Evolutionary conservation across 2,329 filamentous ascomycete species (phyloP).

Genomic region (Fusarium dimerum): DNA sequence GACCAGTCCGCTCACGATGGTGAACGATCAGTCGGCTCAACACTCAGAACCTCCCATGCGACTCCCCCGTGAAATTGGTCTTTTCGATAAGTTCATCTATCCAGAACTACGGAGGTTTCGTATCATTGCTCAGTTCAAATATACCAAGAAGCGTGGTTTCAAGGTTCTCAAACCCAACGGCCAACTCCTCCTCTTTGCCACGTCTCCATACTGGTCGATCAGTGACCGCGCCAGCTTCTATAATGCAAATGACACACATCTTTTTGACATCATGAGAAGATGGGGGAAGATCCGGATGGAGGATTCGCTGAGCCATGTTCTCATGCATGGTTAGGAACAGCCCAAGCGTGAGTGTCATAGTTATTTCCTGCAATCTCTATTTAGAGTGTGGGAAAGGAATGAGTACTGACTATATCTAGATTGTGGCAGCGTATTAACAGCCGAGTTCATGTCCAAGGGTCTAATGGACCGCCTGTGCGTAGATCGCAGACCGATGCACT

Average conservation of each 20-base stretch:
- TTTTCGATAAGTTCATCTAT: too few species aligned
- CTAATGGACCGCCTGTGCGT: too few species aligned
- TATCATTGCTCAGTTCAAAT: too few species aligned
- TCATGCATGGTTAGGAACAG: constrained; percentile 58
- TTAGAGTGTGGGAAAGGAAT: not conserved
- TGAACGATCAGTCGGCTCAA: too few species aligned
- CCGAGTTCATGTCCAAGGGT: constrained; percentile 53
- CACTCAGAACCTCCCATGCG: too few species aligned
- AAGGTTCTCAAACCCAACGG: constrained; percentile 40
- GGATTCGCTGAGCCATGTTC: constrained; percentile 43
- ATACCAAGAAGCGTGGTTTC: not conserved
- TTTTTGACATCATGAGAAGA: constrained; percentile 52
- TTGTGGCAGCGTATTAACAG: constrained; percentile 54
- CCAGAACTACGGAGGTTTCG: too few species aligned
- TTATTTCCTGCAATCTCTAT: not conserved
- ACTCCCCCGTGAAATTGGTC: too few species aligned
- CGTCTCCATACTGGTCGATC: not conserved
- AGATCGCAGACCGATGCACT: constrained; percentile 45
- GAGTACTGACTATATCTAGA: constrained; percentile 38
- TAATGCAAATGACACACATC: constrained; percentile 53
- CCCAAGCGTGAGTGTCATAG: constrained; percentile 47
- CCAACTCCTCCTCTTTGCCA: constrained; percentile 44
- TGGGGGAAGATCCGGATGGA: constrained; percentile 48
- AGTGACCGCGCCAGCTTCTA: constrained; percentile 33
- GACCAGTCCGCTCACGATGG: too few species aligned